Evolutionary conservation across 495 filamentous ascomycete genomes (phyloP).

Genomic region (Tuber indicum): DNA sequence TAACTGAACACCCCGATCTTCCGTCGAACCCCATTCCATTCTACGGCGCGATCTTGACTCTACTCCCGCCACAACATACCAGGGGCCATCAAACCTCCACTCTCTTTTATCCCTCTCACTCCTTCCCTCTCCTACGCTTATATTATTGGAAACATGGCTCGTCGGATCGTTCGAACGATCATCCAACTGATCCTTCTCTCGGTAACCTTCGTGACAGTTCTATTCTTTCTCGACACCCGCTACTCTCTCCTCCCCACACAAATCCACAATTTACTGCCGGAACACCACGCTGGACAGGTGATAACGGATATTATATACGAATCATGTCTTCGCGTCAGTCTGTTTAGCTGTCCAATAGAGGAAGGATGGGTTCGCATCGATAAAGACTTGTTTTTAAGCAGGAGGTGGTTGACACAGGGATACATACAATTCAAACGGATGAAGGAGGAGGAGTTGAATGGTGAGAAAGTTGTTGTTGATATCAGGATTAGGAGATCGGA

Average conservation of each 20-base stretch:
- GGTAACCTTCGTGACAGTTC: constrained; percentile 57
- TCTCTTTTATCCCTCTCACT: neutral
- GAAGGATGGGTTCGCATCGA: constrained; percentile 71
- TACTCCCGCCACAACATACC: neutral
- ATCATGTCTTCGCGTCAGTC: constrained; percentile 68
- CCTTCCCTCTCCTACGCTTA: constrained; percentile 6
- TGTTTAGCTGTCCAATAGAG: constrained; percentile 67
- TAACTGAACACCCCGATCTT: neutral
- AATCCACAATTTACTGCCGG: constrained; percentile 73
- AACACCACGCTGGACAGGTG: constrained; percentile 70
- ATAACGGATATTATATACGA: constrained; percentile 86
- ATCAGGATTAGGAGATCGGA: constrained; percentile 71
- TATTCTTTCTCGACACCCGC: constrained; percentile 73
- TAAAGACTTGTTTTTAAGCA: constrained; percentile 81
- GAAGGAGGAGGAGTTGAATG: constrained; percentile 74
- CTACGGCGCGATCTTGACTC: neutral
- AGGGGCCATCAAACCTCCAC: neutral
- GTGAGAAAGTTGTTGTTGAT: constrained; percentile 78
- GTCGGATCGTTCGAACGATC: constrained; percentile 63
- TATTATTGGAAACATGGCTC: constrained; percentile 33
- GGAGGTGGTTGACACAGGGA: constrained; percentile 65
- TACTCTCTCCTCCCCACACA: constrained; percentile 70
- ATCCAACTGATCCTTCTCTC: constrained; percentile 68
- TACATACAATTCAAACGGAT: constrained; percentile 81
- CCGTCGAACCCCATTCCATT: neutral